phyloP scores from a whole-genome alignment of 495 filamentous ascomycete species.

The Cairneyella variabilis region DNA sequence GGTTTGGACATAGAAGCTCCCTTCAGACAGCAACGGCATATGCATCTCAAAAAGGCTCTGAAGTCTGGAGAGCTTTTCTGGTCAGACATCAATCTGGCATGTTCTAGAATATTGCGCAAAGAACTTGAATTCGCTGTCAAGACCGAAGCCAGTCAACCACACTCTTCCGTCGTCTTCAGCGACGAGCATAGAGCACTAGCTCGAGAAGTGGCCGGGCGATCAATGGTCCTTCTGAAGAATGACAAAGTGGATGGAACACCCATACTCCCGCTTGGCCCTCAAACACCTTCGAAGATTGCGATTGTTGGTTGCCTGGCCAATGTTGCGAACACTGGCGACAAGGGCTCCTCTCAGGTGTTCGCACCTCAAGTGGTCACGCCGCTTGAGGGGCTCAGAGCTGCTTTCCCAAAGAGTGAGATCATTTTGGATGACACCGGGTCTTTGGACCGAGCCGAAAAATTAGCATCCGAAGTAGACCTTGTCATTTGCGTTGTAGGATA shows the following conservation, averaged over 20 bases:
- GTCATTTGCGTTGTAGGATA: constrained; percentile 24
- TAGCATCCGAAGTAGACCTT: constrained; percentile 12
- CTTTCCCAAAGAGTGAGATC: constrained; percentile 1
- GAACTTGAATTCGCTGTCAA: constrained; percentile 3
- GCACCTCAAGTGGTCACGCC: constrained; percentile 17
- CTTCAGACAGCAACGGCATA: constrained; percentile 17
- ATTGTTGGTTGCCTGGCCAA: constrained; percentile 21
- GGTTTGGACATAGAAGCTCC: constrained; percentile 27
- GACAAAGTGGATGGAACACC: neutral
- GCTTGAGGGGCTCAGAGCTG: constrained; percentile 15
- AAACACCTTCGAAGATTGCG: constrained; percentile 10
- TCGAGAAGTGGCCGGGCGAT: constrained; percentile 1
- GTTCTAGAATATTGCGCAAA: constrained; percentile 7
- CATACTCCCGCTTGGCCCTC: constrained; percentile 12
- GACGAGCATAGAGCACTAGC: constrained; percentile 11
- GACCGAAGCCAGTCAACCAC: neutral
- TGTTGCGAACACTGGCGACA: constrained; percentile 21
- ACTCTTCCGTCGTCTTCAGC: constrained; percentile 10
- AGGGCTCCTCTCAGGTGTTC: constrained; percentile 22
- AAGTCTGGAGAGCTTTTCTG: constrained; percentile 11
- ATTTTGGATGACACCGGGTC: constrained; percentile 4
- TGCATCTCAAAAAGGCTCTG: constrained; percentile 8
- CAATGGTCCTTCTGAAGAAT: constrained; percentile 9
- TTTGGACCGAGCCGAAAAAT: neutral
- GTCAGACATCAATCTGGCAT: constrained; percentile 2